These are phyloP conservation scores for Boletus rufocinnamomeus DNA, from an alignment of 768 basidiomycete genomes.

Conservation along the genomic window DNA sequence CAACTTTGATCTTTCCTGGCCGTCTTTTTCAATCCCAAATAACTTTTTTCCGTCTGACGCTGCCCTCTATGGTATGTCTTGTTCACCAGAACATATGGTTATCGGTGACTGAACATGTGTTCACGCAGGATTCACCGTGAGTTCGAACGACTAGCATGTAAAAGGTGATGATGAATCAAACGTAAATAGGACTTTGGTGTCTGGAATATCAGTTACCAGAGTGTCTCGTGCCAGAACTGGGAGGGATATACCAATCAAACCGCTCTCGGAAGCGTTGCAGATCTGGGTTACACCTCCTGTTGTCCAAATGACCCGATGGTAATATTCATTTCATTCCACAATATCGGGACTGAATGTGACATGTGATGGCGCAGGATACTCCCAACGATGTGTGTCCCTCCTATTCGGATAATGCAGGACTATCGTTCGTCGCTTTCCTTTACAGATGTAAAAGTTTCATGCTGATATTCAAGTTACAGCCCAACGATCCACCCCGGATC, in stretches of 20 bases:
- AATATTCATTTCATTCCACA: constrained; percentile 16
- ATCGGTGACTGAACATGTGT: constrained; percentile 34
- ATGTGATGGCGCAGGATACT: constrained; percentile 37
- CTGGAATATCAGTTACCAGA: constrained; percentile 78
- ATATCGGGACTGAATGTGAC: constrained; percentile 7
- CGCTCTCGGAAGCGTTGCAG: constrained; percentile 68
- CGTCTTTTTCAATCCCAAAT: constrained; percentile 66
- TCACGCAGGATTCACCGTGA: constrained; percentile 41
- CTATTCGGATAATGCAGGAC: constrained; percentile 64
- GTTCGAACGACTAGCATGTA: constrained; percentile 7
- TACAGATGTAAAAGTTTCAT: not conserved
- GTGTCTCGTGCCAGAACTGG: constrained; percentile 69
- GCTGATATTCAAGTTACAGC: constrained; percentile 23
- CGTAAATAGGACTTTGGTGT: constrained; percentile 73
- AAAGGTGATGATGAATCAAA: not conserved
- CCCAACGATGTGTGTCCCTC: constrained; percentile 62
- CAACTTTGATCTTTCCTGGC: constrained; percentile 84
- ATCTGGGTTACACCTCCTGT: constrained; percentile 60
- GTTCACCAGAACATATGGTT: not conserved
- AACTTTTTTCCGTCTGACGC: constrained; percentile 77
- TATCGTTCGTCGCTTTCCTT: constrained; percentile 49
- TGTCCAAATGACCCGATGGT: constrained; percentile 74
- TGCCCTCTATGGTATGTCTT: constrained; percentile 57
- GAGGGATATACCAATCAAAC: constrained; percentile 55
- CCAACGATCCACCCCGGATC: constrained; percentile 34